Evolutionary conservation across 345 rosid species (phyloP), one percentile per base, ranked within the genome.

Genomic region (Erysimum cheiranthoides): DNA sequence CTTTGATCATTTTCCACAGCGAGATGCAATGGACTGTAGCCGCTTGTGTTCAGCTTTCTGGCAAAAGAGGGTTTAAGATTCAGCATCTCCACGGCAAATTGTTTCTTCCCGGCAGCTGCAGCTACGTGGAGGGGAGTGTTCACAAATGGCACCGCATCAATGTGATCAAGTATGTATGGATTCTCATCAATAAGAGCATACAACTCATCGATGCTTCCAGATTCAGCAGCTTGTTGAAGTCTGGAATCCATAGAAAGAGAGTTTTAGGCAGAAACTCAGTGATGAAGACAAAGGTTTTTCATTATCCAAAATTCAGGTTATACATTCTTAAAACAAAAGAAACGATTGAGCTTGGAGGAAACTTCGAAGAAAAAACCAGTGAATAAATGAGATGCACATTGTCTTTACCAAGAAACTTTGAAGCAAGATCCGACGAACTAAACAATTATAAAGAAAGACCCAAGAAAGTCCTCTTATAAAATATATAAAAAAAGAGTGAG

Each of bases 41-140:
- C 85, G 0, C 52, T 46, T 56, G 21, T 68, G 69, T 80, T 78
- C 14, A 74, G 65, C 68, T 83, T 83, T 46, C 36, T 68, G 1
- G 75, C 73, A 61, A 83, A 81, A 4, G 81, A 81, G 3, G 86
- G 85, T 32, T 71, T 79, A 25, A 85, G 74, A 47, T 70, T 72
- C 60, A 76, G 21, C 5, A 80, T 47, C 51, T 82, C 84, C 70
- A 32, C 8, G 1, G 82, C 73, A 31, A 66, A 83, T 3, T 30
- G 57, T 11, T 11, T 3, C 0, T 71, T 58, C 5, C 86, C 84
- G 0, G 4, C 10, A 25, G 46, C 39, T 54, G 84, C 85, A 53
- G 85, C 75, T 16, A 61, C 28, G 13, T 83, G 86, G 1, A 85
- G 69, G 11, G 85, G 85, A 71, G 84, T 83, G 13, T 64, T 77